Evolutionary conservation across 352 stramenopile genomes (phyloP), one percentile per base, ranked within the genome.

Genomic region (Blastocystis sp.): DNA sequence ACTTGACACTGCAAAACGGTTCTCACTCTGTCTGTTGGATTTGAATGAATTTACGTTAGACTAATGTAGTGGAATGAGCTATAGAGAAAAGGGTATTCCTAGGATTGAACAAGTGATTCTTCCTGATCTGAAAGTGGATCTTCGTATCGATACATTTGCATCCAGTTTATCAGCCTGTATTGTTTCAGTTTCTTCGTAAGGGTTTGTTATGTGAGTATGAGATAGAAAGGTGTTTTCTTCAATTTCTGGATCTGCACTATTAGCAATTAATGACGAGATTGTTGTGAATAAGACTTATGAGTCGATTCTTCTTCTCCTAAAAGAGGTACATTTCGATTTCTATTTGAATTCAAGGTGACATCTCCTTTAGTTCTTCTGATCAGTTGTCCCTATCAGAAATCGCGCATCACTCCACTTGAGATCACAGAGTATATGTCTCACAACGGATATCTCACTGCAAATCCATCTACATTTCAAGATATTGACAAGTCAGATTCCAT

Each of bases 131-230:
- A 56, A n/a, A 22, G 30, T 42, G 17, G 24, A 19, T 19, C n/a
- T 77, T 51, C n/a, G 22, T 1, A 19, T 77, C 37, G 15, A 6
- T 13, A 19, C 17, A 48, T 77, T 77, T 77, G 24, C 30, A 19
- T 33, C 7, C 5, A 56, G 64, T 24, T 17, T 56, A 27, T 56
- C 37, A 17, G 30, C 64, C 3, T 77, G 37, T 48, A 51, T 77
- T 53, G 17, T 30, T 77, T 77, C 64, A 13, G 17, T 77, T 56
- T 77, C 64, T 77, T 51, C 64, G 64, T 77, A 77, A 27, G 19
- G 2, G n/a, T 48, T n/a, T n/a, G 22, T 30, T 53, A 27, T 19
- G 33, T 51, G 15, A 30, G 15, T 54, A 11, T 56, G 24, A n/a
- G 22, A 6, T 53, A 77, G 64, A 57, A 17, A 40, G 7, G n/a